Conservation (phyloP, 169 alveolate species). For the Eimeria praecox region DNA sequence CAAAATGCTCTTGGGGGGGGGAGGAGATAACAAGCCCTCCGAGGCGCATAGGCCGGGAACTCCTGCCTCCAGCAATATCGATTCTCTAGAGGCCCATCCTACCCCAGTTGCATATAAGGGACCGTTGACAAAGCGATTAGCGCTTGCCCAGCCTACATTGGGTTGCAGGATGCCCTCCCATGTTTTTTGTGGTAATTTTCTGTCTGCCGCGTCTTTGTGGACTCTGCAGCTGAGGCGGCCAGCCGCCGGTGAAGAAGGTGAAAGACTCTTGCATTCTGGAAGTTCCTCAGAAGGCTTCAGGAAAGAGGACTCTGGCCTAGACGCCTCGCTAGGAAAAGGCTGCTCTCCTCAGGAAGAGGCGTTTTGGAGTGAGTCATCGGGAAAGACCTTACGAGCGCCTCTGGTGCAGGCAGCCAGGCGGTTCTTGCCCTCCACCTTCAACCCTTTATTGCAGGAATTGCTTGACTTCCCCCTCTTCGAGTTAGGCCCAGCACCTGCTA, state of each 20-base stretch:
- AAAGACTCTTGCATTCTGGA: background rate
- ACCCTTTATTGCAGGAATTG: background rate
- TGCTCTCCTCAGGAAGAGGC: background rate
- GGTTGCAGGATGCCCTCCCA: conserved; percentile 67
- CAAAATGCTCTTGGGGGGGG: conserved; percentile 42
- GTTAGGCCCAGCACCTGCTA: background rate
- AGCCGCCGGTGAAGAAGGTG: conserved; percentile 24
- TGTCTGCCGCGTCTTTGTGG: conserved; percentile 79
- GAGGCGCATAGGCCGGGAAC: background rate
- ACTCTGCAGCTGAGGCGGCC: conserved; percentile 73
- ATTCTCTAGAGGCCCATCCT: background rate
- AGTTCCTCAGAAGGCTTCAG: conserved; percentile 12
- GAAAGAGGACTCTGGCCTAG: background rate
- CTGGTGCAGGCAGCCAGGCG: conserved; percentile 13
- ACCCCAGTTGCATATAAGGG: background rate
- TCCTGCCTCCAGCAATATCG: background rate
- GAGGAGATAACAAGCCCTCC: conserved; percentile 14
- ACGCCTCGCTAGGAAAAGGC: background rate
- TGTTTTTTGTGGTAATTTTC: conserved; percentile 43
- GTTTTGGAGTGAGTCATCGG: background rate
- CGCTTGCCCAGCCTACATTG: conserved; percentile 46
- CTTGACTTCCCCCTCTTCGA: background rate
- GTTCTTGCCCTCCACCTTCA: background rate
- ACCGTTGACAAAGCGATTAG: conserved; percentile 57
- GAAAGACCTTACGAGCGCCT: background rate